These are phyloP conservation scores for Eutrema salsugineum DNA, from an alignment of 441 rosid genomes.

Conservation along the genomic window DNA sequence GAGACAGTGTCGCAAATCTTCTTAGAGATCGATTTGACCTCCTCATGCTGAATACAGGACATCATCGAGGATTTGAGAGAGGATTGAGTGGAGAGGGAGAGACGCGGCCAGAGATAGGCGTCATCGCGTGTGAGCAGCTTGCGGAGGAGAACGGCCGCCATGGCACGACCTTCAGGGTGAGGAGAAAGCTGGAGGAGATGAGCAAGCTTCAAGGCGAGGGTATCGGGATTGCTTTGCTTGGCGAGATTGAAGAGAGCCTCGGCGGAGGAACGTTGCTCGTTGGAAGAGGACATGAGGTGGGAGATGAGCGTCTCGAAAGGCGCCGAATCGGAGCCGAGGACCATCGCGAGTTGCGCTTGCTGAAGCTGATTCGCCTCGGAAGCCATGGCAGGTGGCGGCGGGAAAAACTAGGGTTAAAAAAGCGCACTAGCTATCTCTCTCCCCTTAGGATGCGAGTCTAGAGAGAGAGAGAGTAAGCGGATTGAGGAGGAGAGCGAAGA, in stretches of 20 bases:
- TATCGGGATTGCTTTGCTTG: slow-evolving; percentile 81
- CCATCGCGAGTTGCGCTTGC: slow-evolving; percentile 76
- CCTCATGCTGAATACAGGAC: slow-evolving; percentile 72
- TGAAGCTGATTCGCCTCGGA: slow-evolving; percentile 63
- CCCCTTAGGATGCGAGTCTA: slow-evolving; percentile 10
- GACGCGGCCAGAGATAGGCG: slow-evolving; percentile 82
- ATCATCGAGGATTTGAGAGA: slow-evolving; percentile 71
- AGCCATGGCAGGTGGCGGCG: slow-evolving; percentile 58
- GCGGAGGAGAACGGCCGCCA: slow-evolving; percentile 94
- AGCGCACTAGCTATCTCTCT: slow-evolving; percentile 19
- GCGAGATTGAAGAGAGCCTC: slow-evolving; percentile 87
- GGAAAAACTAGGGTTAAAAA: slow-evolving; percentile 34
- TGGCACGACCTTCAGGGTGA: slow-evolving; percentile 79
- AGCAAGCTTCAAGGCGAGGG: slow-evolving; percentile 81
- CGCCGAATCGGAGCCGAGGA: slow-evolving; percentile 77
- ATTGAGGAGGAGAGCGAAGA: neutral
- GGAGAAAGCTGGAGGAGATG: slow-evolving; percentile 79
- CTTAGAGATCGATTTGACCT: slow-evolving; percentile 68
- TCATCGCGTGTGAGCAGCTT: slow-evolving; percentile 91
- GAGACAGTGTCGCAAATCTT: slow-evolving; percentile 94
- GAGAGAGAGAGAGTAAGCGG: slow-evolving; percentile 15
- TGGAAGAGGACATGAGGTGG: slow-evolving; percentile 88
- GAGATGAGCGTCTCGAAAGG: slow-evolving; percentile 87
- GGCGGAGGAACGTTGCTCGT: slow-evolving; percentile 94
- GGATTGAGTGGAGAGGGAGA: slow-evolving; percentile 67